A percentile compares a stretch with the other conserved stretches of the same genome.
Conservation (phyloP, 2,329 filamentous ascomycete genomes). For the Colletotrichum liriopes region DNA sequence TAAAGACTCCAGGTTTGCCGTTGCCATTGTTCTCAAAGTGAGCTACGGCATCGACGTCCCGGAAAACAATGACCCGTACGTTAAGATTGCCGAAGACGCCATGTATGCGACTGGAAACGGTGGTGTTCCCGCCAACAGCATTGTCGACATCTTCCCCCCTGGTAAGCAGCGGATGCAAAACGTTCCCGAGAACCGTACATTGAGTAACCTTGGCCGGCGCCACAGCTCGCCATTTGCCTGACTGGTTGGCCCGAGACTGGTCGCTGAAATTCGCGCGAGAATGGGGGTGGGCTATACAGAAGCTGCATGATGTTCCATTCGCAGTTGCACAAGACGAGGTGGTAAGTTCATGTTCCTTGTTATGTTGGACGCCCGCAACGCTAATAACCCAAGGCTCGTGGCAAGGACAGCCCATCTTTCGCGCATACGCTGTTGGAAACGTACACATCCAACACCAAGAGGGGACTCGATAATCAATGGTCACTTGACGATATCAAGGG, state of each 20-base stretch:
- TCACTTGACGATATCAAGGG: conserved; percentile 61
- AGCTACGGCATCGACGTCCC: conserved; percentile 51
- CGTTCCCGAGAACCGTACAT: conserved; percentile 36
- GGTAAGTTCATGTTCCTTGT: conserved; percentile 45
- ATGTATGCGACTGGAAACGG: conserved; percentile 50
- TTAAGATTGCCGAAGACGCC: conserved; percentile 46
- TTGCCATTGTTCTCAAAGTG: conserved; percentile 52
- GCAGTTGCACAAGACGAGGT: conserved; percentile 48
- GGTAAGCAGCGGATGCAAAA: conserved; percentile 45
- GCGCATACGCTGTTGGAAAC: conserved; percentile 39
- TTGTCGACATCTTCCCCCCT: conserved; percentile 65
- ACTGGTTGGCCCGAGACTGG: conserved; percentile 53
- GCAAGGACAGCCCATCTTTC: conserved; percentile 41
- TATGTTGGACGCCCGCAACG: conserved; percentile 29
- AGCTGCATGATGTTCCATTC: conserved; percentile 53
- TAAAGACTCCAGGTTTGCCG: conserved; percentile 47
- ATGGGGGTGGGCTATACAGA: conserved; percentile 54
- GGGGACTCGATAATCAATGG: conserved; percentile 34
- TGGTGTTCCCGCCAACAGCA: conserved; percentile 53
- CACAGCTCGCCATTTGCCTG: conserved; percentile 57
- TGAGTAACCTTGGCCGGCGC: conserved; percentile 46
- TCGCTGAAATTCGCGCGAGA: conserved; percentile 51
- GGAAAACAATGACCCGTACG: conserved; percentile 50
- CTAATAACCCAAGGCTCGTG: conserved; percentile 37
- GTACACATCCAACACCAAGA: conserved; percentile 31